Base-by-base conservation (phyloP, 345 rosid genomes). In the Hirschfeldia incana region DNA sequence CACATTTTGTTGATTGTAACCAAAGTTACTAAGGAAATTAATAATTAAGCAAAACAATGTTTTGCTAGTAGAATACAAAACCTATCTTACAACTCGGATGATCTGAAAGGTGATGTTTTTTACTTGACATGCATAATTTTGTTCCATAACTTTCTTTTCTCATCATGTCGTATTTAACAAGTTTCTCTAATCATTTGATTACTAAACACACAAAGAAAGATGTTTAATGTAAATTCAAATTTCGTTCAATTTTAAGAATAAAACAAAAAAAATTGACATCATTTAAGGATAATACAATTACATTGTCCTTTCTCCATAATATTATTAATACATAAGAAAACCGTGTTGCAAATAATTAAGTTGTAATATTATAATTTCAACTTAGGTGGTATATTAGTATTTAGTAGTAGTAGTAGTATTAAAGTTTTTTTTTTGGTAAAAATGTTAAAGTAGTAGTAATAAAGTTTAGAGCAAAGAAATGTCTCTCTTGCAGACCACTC, bases 401-500 rank as follows among this genome's bases (percentile, higher is more conserved):
- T 6, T 36, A 36, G 67, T 74, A n/a, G 21, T 21, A 21, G 64
- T 65, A 42, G 10, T 53, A 66, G 6, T 49, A 44, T 6, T 34
- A 13, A 6, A 30, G 21, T 13, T 6, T 11, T n/a, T n/a, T n/a
- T n/a, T n/a, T n/a, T n/a, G n/a, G n/a, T n/a, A n/a, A n/a, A n/a
- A n/a, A n/a, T n/a, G n/a, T n/a, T n/a, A n/a, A n/a, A 21, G 64
- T 65, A 42, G 10, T 53, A 66, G 6, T 49, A 44, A 9, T 34
- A 13, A 6, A 30, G 21, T 13, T 6, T 11, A 62, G 11, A 62
- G 9, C 67, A 32, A 32, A n/a, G 67, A n/a, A 32, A 4, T 4
- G 34, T 74, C 65, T 72, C 87, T 85, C 84, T 85, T 86, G 86
- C 88, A 88, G n/a, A 82, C 85, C 17, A 85, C 89, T 71, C 86